phyloP scores from a whole-genome alignment of 257 asterid species.

The Prunella vulgaris region DNA sequence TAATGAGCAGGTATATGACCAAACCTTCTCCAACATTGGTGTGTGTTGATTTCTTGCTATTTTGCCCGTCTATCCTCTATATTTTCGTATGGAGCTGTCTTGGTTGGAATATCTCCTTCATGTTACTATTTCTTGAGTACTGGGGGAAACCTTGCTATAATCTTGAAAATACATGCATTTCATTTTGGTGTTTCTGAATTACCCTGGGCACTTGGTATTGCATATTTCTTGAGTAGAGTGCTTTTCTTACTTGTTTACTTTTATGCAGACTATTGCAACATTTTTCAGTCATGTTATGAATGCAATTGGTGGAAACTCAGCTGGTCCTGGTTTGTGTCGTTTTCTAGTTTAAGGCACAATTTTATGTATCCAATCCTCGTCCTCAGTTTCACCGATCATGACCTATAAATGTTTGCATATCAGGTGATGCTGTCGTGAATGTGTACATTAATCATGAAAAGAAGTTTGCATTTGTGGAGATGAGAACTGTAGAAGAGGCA shows the following conservation, averaged over 20 bases:
- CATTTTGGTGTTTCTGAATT: not conserved
- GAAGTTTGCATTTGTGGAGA: conserved; percentile 80
- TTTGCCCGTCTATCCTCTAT: not conserved
- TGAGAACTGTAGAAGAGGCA: conserved; percentile 81
- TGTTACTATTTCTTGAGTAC: not conserved
- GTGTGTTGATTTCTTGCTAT: conserved; percentile 10
- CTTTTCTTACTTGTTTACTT: conserved; percentile 13
- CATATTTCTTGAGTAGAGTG: not conserved
- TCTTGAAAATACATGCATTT: not conserved
- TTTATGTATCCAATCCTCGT: conserved; percentile 7
- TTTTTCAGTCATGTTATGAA: conserved; percentile 55
- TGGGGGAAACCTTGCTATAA: not conserved
- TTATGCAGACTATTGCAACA: conserved; percentile 40
- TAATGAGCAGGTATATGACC: conserved; percentile 44
- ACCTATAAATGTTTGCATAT: conserved; percentile 13
- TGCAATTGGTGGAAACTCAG: conserved; percentile 54
- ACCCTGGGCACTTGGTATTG: not conserved
- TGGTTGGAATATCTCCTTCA: not conserved
- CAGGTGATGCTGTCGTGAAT: conserved; percentile 61
- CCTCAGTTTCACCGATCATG: conserved; percentile 11
- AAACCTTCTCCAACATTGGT: not conserved
- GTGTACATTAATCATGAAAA: conserved; percentile 69
- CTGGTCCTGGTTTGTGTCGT: conserved; percentile 48
- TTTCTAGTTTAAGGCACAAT: conserved; percentile 9
- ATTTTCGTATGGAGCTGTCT: not conserved